Conservation (phyloP, 2,329 filamentous ascomycete species). For the Cladosporium sp. region DNA sequence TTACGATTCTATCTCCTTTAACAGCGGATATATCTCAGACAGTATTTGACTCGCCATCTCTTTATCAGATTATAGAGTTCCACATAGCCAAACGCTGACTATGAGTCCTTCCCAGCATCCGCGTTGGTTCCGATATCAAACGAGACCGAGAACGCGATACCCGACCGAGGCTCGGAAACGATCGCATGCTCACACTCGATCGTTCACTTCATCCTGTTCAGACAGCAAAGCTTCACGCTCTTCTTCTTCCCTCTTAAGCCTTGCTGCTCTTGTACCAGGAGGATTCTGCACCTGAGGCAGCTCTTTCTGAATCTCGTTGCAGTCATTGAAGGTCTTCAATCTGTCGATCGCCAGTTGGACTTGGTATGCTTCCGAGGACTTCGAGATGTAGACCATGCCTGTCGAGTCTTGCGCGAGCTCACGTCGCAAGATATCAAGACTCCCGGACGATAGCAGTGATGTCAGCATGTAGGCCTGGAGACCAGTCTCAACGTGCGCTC, state of each 20-base stretch:
- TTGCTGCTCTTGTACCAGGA: neutral
- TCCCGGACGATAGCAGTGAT: neutral
- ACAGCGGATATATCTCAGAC: neutral
- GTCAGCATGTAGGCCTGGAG: neutral
- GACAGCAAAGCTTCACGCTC: neutral
- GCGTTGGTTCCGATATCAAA: constrained; percentile 5
- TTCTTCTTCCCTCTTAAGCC: neutral
- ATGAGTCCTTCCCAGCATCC: neutral
- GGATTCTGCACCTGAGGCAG: constrained; percentile 5
- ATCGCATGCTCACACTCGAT: neutral
- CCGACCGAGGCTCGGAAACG: neutral
- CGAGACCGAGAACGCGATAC: neutral
- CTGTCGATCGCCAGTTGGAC: constrained; percentile 4
- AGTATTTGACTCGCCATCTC: neutral
- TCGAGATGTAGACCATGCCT: neutral
- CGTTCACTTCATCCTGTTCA: neutral
- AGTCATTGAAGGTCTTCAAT: constrained; percentile 8
- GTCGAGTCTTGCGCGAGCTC: neutral
- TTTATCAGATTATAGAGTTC: neutral
- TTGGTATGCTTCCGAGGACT: neutral
- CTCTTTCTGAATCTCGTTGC: neutral
- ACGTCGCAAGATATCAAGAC: neutral
- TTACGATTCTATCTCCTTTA: neutral
- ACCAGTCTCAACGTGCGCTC: neutral
- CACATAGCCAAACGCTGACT: neutral